Evolutionary conservation across 768 basidiomycete genomes (phyloP).

Genomic region (Tricholoma sp.): DNA sequence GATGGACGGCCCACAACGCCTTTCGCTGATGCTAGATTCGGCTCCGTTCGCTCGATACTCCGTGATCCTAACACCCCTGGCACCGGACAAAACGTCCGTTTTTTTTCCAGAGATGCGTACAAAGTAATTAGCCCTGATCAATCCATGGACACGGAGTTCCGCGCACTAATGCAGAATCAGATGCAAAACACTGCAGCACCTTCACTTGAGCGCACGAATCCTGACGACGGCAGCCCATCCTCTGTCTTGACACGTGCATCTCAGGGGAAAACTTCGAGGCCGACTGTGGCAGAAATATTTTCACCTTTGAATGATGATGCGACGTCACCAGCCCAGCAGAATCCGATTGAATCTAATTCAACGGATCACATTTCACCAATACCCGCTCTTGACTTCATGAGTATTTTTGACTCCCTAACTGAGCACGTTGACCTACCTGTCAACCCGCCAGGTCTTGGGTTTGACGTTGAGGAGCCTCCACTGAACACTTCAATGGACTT

Average conservation of each 20-base stretch:
- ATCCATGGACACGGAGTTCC: constrained; percentile 40
- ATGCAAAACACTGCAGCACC: constrained; percentile 15
- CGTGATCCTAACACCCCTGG: constrained; percentile 68
- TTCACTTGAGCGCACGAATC: constrained; percentile 28
- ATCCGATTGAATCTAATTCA: constrained; percentile 19
- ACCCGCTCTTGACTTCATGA: constrained; percentile 40
- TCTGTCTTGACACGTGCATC: constrained; percentile 28
- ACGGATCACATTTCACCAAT: constrained; percentile 31
- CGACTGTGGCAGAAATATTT: constrained; percentile 47
- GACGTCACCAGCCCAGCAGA: constrained; percentile 5
- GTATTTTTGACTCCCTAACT: constrained; percentile 52
- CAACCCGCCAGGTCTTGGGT: constrained; percentile 40
- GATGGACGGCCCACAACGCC: constrained; percentile 23
- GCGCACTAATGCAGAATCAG: constrained; percentile 20
- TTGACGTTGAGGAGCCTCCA: constrained; percentile 32
- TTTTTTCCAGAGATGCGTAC: constrained; percentile 68
- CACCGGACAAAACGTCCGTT: constrained; percentile 75
- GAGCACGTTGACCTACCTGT: constrained; percentile 46
- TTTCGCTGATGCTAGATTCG: constrained; percentile 31
- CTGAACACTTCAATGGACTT: constrained; percentile 29
- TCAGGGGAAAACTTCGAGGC: constrained; percentile 33
- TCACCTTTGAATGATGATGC: constrained; percentile 30
- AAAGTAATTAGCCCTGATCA: constrained; percentile 61
- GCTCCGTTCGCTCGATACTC: constrained; percentile 67
- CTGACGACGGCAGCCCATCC: constrained; percentile 21